Evolutionary conservation across 805 yeast genomes (phyloP), one percentile per base, ranked within the genome.

Genomic region (Torulaspora indica): DNA sequence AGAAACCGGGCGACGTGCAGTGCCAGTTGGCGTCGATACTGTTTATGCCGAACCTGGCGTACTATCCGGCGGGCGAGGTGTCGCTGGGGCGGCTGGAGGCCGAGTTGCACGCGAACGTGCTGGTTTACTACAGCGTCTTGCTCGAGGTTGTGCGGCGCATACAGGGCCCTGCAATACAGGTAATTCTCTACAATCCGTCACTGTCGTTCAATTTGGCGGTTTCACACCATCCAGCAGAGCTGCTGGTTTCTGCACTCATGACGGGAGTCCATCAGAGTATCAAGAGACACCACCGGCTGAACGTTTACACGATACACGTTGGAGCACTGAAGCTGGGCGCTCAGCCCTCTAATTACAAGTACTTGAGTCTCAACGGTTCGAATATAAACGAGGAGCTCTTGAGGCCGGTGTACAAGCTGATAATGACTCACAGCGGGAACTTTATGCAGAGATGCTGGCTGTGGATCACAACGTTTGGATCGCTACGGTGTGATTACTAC

Each of bases 21-120:
- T 43, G 35, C 15, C 47, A 43, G 17, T 34, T 61, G 31, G 51
- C 56, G 5, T 56, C 66, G 5, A 54, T 63, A 9, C 45, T 63
- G 10, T 54, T 63, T 27, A 60, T 62, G 54, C 67, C 67, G 17
- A 61, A 58, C 43, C 35, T 61, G n/a, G 53, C 66, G 5, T 63
- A 60, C 42, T 56, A 60, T 40, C 56, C 63, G 4, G 49, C 63
- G 1, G 66, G 66, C 1, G 54, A 52, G 13, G 37, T 53, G 7
- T 53, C 64, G 1, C 37, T 53, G 9, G 48, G 46, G 10, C 49
- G 46, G 15, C 40, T 60, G 30, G 53, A 56, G 32, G 32, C 51
- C 15, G 66, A 60, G 43, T 41, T 61, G 3, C 53, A 52, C 34
- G 46, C 58, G 12, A 61, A 58, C 34, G 48, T 61, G 9, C 41